These are phyloP conservation scores for Glycine tomentella DNA, from an alignment of 306 rosid genomes.

Conservation along the genomic window DNA sequence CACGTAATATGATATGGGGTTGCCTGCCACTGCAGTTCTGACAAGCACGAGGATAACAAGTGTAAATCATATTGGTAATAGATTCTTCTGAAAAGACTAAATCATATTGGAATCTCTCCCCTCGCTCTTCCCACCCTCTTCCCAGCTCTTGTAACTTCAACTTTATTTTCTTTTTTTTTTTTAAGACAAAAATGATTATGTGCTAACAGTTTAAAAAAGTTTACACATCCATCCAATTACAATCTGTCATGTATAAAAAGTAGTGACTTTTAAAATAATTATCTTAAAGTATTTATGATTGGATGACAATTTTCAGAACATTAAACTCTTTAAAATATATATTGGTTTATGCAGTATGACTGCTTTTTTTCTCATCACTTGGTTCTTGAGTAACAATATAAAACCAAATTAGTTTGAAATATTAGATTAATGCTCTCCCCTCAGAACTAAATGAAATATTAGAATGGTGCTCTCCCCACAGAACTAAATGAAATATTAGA, in stretches of 20 bases:
- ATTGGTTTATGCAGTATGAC: not conserved
- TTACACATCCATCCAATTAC: no score
- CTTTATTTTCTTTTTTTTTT: no score
- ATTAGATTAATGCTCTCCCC: not conserved
- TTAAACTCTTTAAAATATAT: no score
- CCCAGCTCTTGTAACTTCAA: not conserved
- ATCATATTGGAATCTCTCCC: not conserved
- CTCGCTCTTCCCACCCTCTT: no score
- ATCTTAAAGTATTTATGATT: not conserved
- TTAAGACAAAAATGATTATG: no score
- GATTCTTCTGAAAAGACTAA: not conserved
- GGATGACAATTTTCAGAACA: no score
- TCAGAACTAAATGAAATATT: not conserved
- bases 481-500: not conserved
- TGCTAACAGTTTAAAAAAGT: no score
- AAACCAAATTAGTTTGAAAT: not conserved
- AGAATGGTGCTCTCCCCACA: not conserved
- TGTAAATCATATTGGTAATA: constrained; percentile 32
- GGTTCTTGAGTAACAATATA: not conserved
- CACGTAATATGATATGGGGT: not conserved
- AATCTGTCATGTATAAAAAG: no score
- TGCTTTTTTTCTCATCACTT: not conserved
- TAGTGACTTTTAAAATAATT: constrained; percentile 21
- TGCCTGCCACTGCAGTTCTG: not conserved
- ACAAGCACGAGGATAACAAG: not conserved